A percentile compares a stretch with the other conserved stretches of the same genome.
Evolutionary conservation across 2,329 filamentous ascomycete genomes (phyloP).

Genomic region (Paecilomyces niveus): DNA sequence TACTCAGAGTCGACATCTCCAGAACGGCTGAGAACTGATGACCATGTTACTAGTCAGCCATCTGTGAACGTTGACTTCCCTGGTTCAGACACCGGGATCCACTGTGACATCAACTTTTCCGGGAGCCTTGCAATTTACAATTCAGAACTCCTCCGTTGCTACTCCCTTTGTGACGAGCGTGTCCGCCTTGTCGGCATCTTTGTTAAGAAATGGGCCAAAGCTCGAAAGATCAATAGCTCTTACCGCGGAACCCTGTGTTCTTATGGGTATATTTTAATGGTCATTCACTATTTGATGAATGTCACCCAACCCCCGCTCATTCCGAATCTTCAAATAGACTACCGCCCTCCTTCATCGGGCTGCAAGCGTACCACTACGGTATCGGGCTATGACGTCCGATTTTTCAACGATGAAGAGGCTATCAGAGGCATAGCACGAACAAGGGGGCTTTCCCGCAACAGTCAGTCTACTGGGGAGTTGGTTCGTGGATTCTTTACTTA

Average conservation of each 20-base stretch:
- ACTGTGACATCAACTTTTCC: slow-evolving; percentile 88
- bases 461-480: slow-evolving; percentile 61
- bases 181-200: slow-evolving; percentile 75
- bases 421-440: slow-evolving; percentile 55
- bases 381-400: slow-evolving; percentile 64
- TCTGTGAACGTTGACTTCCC: slow-evolving; percentile 65
- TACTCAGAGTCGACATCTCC: background rate
- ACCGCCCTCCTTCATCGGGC: slow-evolving; percentile 33
- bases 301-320: slow-evolving; percentile 72
- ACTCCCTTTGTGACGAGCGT: slow-evolving; percentile 69
- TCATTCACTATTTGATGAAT: slow-evolving; percentile 84
- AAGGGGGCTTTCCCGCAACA: slow-evolving; percentile 60
- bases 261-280: slow-evolving; percentile 89
- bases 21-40: background rate
- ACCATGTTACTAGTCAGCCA: background rate
- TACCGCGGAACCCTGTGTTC: slow-evolving; percentile 82
- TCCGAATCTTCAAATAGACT: slow-evolving; percentile 59
- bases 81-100: slow-evolving; percentile 68
- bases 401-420: slow-evolving; percentile 68
- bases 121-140: slow-evolving; percentile 75
- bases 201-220: slow-evolving; percentile 85
- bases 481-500: slow-evolving; percentile 85
- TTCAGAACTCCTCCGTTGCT: slow-evolving; percentile 73
- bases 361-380: slow-evolving; percentile 36
- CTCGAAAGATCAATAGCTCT: slow-evolving; percentile 75